Conservation (phyloP, 2,329 filamentous ascomycete genomes). For the Xylaria polymorpha region DNA sequence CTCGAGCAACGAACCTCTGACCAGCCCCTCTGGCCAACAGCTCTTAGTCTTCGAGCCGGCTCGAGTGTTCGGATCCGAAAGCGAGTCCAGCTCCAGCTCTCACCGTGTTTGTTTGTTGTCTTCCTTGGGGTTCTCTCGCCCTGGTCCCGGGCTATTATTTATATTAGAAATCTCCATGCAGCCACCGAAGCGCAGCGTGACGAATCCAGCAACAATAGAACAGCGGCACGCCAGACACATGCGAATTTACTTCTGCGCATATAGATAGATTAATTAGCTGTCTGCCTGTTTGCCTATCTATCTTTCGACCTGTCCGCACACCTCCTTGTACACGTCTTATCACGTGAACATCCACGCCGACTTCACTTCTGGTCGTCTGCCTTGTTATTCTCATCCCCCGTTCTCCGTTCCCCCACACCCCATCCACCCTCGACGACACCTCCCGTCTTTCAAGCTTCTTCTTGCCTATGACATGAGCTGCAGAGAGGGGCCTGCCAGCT, state of each 20-base stretch:
- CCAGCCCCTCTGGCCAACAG: neutral
- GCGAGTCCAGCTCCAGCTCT: neutral
- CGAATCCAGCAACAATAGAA: constrained; percentile 1
- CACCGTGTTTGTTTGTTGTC: neutral
- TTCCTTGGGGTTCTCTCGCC: neutral
- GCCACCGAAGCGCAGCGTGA: neutral
- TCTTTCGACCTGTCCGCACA: neutral
- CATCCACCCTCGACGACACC: neutral
- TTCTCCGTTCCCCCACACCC: neutral
- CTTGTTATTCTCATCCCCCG: neutral
- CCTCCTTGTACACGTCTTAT: neutral
- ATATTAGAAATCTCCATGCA: constrained; percentile 19
- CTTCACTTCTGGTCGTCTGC: neutral
- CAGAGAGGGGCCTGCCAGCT: constrained; percentile 10
- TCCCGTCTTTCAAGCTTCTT: neutral
- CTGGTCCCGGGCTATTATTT: neutral
- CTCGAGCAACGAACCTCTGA: constrained; percentile 1
- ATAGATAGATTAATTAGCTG: neutral
- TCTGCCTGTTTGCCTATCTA: too few relatives aligned
- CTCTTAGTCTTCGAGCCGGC: neutral
- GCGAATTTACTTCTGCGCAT: constrained; percentile 1
- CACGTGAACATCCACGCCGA: neutral
- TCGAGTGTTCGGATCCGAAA: constrained; percentile 6
- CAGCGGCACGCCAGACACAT: neutral
- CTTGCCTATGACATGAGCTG: constrained; percentile 1